Percentiles rank a stretch among this genome's conserved stretches.
Conservation (phyloP, 495 filamentous ascomycete genomes). For the Jackrogersella minutella region DNA sequence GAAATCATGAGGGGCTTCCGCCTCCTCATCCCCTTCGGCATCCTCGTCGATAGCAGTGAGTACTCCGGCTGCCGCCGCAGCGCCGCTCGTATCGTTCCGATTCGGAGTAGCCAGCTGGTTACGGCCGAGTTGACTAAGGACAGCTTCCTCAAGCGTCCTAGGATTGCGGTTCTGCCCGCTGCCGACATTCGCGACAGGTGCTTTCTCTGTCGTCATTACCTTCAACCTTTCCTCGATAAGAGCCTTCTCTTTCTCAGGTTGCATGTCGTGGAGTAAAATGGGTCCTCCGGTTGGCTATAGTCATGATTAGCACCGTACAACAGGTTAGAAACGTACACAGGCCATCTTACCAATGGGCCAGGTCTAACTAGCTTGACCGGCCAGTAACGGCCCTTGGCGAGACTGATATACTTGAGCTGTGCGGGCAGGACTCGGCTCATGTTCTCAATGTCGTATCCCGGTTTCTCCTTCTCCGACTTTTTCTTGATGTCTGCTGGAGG, state of each 20-base stretch:
- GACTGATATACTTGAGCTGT: slow-evolving; percentile 94
- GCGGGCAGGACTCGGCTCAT: slow-evolving; percentile 93
- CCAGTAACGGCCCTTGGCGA: slow-evolving; percentile 85
- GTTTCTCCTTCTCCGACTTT: slow-evolving; percentile 94
- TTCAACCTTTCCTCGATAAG: slow-evolving; percentile 87
- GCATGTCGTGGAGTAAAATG: slow-evolving; percentile 86
- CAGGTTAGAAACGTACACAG: neutral
- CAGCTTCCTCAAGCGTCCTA: slow-evolving; percentile 40
- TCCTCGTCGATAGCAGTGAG: slow-evolving; percentile 88
- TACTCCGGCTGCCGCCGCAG: slow-evolving; percentile 79
- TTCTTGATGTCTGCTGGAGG: slow-evolving; percentile 68
- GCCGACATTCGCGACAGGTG: slow-evolving; percentile 55
- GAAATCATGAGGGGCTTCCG: slow-evolving; percentile 80
- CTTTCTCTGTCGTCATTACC: slow-evolving; percentile 74
- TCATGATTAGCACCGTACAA: slow-evolving; percentile 52
- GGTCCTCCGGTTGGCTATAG: slow-evolving; percentile 89
- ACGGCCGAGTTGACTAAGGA: slow-evolving; percentile 39
- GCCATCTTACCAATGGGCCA: slow-evolving; percentile 18
- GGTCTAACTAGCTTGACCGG: slow-evolving; percentile 90
- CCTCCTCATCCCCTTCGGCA: slow-evolving; percentile 82
- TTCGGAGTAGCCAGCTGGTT: slow-evolving; percentile 31
- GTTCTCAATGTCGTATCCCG: slow-evolving; percentile 95
- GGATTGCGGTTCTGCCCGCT: slow-evolving; percentile 36
- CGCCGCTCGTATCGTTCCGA: slow-evolving; percentile 57
- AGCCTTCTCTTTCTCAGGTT: slow-evolving; percentile 76